Evolutionary conservation across 169 alveolate species (phyloP).

Genomic region (Sarcocystis neurona): DNA sequence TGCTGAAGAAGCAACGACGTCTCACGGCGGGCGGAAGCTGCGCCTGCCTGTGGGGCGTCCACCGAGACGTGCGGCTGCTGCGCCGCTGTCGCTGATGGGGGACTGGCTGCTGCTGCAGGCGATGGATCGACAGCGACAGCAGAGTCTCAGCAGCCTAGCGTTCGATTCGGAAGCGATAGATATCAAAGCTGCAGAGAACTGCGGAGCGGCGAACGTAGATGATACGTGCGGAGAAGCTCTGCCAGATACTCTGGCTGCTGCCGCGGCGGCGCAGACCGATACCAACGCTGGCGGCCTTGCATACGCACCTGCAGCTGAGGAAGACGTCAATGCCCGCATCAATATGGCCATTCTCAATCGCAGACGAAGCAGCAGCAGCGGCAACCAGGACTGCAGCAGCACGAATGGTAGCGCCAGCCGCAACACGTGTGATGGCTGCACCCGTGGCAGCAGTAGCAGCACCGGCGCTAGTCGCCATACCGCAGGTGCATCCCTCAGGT

Average conservation of each 20-base stretch:
- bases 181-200: neutral
- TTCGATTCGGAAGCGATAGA: neutral
- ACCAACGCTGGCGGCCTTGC: no score
- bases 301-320: slow-evolving; percentile 12
- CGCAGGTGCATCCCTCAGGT: neutral
- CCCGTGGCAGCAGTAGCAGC: neutral
- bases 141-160: neutral
- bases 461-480: neutral
- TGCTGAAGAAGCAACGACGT: neutral
- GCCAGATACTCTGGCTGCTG: neutral
- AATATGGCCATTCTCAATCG: no score
- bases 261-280: neutral
- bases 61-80: no score
- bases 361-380: slow-evolving; percentile 1
- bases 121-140: neutral
- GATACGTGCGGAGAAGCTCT: neutral
- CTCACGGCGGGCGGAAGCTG: no score
- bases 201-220: neutral
- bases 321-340: no score
- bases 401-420: neutral
- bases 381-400: neutral
- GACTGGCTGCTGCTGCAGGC: neutral
- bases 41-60: no score
- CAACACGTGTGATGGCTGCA: neutral
- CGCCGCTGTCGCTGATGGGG: neutral